Conservation (phyloP, 768 basidiomycete genomes). For the Strobilomyces confusus region DNA sequence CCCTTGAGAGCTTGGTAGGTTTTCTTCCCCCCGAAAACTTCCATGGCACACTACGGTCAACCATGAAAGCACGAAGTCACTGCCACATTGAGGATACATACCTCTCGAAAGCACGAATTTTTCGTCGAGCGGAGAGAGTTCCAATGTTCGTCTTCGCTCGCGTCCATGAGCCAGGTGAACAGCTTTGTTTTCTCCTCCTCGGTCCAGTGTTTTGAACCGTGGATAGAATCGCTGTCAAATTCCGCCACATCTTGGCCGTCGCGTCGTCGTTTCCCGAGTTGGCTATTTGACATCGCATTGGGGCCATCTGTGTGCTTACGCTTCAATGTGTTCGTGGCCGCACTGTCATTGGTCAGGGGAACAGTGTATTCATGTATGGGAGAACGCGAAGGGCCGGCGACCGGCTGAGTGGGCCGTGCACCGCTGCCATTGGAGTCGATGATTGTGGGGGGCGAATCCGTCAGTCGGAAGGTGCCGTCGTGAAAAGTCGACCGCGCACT, state of each 20-base stretch:
- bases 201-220: constrained; percentile 81
- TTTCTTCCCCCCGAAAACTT: constrained; percentile 73
- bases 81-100: constrained; percentile 22
- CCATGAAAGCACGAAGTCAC: not conserved
- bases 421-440: constrained; percentile 25
- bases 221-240: constrained; percentile 36
- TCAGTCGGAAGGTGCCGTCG: constrained; percentile 26
- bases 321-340: constrained; percentile 22
- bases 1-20: constrained; percentile 83
- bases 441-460: constrained; percentile 32
- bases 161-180: constrained; percentile 76
- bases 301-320: constrained; percentile 48
- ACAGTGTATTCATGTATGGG: constrained; percentile 33
- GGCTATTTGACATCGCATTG: constrained; percentile 16
- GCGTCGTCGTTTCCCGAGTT: constrained; percentile 29
- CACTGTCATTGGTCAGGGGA: constrained; percentile 26
- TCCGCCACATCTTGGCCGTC: constrained; percentile 28
- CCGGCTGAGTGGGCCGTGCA: constrained; percentile 25
- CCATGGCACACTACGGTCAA: constrained; percentile 53
- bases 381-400: constrained; percentile 28
- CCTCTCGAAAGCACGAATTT: constrained; percentile 80
- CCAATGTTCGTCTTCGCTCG: constrained; percentile 72
- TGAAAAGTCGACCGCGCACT: constrained; percentile 31
- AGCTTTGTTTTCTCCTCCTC: constrained; percentile 78
- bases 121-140: constrained; percentile 73